Evolutionary conservation across 1,139 yeast genomes (phyloP), one percentile per base, ranked within the genome.

Genomic region (Kodamaea ohmeri): DNA sequence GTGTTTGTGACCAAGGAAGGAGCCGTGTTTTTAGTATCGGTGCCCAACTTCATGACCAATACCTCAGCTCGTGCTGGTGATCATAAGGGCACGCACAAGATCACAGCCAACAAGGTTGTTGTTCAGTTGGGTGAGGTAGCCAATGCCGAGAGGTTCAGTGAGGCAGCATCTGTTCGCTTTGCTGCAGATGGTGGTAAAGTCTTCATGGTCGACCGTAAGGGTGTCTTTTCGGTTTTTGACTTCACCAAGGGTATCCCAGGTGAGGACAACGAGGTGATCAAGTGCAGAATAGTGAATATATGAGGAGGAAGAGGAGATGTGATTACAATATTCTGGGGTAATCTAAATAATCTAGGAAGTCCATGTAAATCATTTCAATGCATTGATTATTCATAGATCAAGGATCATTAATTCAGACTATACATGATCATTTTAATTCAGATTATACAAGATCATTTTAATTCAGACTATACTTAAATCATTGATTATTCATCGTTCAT

Each of bases 241-340:
- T 90, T 88, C 59, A 86, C 95, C 12, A 90, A 89, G 39, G 96
- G 95, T 3, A 61, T 80, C 11, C 92, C 94, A 1, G 75, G 76
- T 4, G 80, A 78, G 46, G 83, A 80, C 49, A 76, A 76, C n/a
- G 89, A 85, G n/a, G 83, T 86, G 9, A 76, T 86, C 13, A 80
- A 84, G 56, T 82, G 94, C 60, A 82, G 80, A 53, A 73, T 80
- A 29, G 63, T 80, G 11, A 67, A 31, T 21, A 18, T 36, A 13
- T 36, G 14, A 13, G n/a, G 24, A 4, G 17, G 4, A 7, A 4
- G 28, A 25, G 16, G 6, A 25, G 12, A 9, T 5, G 28, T 17
- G 26, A 24, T 9, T n/a, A 13, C 13, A 7, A 13, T 7, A 24
- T 24, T 6, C n/a, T n/a, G n/a, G n/a, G n/a, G n/a, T n/a, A n/a